Percentiles rank a stretch among this genome's conserved stretches.
Evolutionary conservation across 169 alveolate genomes (phyloP).

Genomic region (Pseudocohnilembus persalinus): DNA sequence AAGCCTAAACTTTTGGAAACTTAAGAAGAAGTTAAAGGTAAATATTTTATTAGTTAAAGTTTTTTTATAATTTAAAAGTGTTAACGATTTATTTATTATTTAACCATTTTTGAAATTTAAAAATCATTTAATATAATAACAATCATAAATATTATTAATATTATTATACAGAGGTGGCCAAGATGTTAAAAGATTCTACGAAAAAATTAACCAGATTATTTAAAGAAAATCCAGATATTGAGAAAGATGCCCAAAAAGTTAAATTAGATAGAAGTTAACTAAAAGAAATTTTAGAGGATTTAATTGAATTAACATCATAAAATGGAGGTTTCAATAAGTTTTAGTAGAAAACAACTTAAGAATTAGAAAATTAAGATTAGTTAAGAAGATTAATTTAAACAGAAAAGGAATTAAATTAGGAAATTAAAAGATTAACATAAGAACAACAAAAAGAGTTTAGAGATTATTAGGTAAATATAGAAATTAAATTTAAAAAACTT

Average conservation of each 20-base stretch:
- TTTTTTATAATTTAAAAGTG: background rate
- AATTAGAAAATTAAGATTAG: slow-evolving; percentile 42
- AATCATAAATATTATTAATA: no score
- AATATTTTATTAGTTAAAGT: slow-evolving; percentile 2
- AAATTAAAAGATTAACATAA: slow-evolving; percentile 29
- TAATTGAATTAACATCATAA: slow-evolving; percentile 13
- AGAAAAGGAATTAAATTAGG: slow-evolving; percentile 41
- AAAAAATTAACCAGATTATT: slow-evolving; percentile 46
- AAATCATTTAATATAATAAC: no score
- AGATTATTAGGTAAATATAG: slow-evolving; percentile 12
- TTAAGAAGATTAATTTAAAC: slow-evolving; percentile 34
- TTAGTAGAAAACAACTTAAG: slow-evolving; percentile 21
- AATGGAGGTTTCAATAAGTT: slow-evolving; percentile 32
- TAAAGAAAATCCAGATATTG: slow-evolving; percentile 49
- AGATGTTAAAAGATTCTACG: slow-evolving; percentile 40
- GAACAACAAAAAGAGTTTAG: slow-evolving; percentile 31
- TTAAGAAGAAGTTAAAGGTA: slow-evolving; percentile 1
- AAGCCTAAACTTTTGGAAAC: slow-evolving; percentile 26
- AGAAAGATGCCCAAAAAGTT: slow-evolving; percentile 41
- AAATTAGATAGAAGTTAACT: slow-evolving; percentile 27
- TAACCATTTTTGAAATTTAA: no score
- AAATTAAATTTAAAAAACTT: no score
- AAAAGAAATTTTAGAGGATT: slow-evolving; percentile 30
- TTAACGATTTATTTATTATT: background rate
- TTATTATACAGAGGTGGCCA: slow-evolving; percentile 33